Conservation (phyloP, 2,329 filamentous ascomycete species). For the Fusarium sp. region DNA sequence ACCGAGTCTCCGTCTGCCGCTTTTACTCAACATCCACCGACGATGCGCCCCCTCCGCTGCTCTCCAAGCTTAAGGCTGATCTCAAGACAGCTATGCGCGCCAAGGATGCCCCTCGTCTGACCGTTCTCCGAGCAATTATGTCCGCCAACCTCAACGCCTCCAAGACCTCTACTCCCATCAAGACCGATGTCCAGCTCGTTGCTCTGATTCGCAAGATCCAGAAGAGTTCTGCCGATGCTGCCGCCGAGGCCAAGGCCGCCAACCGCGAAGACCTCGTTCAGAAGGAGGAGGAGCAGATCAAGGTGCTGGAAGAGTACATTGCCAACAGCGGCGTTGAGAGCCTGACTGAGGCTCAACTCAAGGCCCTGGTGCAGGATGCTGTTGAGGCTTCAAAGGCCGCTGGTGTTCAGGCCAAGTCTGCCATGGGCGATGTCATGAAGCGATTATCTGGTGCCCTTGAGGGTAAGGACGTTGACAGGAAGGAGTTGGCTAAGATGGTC, state of each 20-base stretch:
- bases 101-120: constrained; percentile 75
- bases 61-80: constrained; percentile 71
- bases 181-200: constrained; percentile 78
- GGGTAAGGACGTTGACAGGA: constrained; percentile 76
- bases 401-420: constrained; percentile 61
- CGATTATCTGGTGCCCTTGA: constrained; percentile 69
- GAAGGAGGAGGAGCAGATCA: constrained; percentile 78
- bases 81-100: constrained; percentile 77
- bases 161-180: constrained; percentile 79
- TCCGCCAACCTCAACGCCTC: constrained; percentile 81
- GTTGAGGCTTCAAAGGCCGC: constrained; percentile 67
- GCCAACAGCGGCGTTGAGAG: constrained; percentile 71
- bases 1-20: constrained; percentile 40
- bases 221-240: constrained; percentile 70
- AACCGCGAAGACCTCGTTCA: constrained; percentile 78
- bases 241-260: constrained; percentile 74
- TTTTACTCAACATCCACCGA: constrained; percentile 55
- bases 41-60: constrained; percentile 62
- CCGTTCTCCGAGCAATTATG: constrained; percentile 78
- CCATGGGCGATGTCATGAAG: constrained; percentile 76
- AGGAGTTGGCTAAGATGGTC: constrained; percentile 72
- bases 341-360: constrained; percentile 72
- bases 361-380: constrained; percentile 65
- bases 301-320: constrained; percentile 76
- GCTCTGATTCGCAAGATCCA: constrained; percentile 76